Evolutionary conservation across 2,329 filamentous ascomycete genomes (phyloP), one percentile per base, ranked within the genome.

Genomic region (Bipolaris bicolor): DNA sequence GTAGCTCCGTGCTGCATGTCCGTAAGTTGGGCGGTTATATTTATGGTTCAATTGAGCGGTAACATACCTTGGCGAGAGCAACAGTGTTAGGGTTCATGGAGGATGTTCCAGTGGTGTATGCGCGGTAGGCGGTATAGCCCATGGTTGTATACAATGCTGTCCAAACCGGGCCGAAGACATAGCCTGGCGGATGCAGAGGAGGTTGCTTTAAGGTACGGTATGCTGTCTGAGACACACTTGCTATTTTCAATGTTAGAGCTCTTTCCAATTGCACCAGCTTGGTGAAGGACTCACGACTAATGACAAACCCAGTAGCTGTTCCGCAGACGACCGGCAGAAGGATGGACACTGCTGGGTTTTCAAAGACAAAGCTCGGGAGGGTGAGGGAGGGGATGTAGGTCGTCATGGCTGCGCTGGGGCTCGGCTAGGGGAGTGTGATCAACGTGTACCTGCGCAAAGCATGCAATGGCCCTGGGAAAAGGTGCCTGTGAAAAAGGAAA

Each of bases 111-210:
- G 79, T 80, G 18, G 77, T 84, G 71, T 90, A 88, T 52, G 90
- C 91, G 44, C 91, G 89, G 78, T 97, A 88, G 34, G 92, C 88
- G 20, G 91, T 89, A 76, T 95, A 97, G 57, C 94, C 94, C 91
- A 97, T 97, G 18, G 90, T 76, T 2, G 80, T 80, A 69, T 87
- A 88, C 15, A 88, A 78, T 3, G 78, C 61, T 7, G 84, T 86
- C 85, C 85, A 88, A 51, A 82, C 81, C 10, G 85, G 84, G 2
- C 82, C 83, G 64, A 87, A 87, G 33, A 86, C 73, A 78, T 81
- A 84, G 33, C 82, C 78, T 5, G 85, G 85, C 7, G 85, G 85
- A 50, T 81, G 77, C 45, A 81, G 72, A n/a, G 84, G 83, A 0
- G 84, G 84, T 72, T 93, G 90, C 74, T 86, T 88, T 58, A 93